phyloP scores from a whole-genome alignment of 73 alveolate genomes.

The Stentor roeselii region DNA sequence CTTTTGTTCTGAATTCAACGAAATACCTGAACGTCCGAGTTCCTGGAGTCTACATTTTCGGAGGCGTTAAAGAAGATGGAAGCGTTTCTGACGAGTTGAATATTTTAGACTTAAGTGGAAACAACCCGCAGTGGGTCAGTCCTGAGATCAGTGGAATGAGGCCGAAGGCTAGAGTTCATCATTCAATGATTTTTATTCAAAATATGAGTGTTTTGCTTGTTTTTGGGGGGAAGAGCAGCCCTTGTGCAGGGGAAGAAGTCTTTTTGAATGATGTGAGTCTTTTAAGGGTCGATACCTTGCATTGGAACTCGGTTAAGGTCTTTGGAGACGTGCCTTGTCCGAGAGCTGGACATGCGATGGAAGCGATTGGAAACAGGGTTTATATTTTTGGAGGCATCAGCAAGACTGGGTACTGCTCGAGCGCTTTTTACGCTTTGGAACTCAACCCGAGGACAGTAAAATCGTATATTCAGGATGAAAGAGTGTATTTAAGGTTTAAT shows the following conservation, averaged over 20 bases:
- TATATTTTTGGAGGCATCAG: background rate
- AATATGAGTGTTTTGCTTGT: background rate
- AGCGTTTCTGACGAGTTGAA: background rate
- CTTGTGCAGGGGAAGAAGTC: too few relatives aligned
- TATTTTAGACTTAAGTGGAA: background rate
- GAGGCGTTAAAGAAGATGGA: background rate
- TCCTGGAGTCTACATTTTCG: background rate
- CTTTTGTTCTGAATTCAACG: background rate
- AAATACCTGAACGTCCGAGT: background rate
- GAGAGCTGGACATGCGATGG: slow-evolving; percentile 18
- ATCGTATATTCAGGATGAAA: background rate
- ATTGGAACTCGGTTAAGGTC: background rate
- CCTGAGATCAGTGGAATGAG: background rate
- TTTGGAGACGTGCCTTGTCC: background rate
- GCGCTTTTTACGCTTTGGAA: background rate
- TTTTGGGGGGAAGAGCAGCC: background rate
- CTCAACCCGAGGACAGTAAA: background rate
- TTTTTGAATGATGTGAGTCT: background rate
- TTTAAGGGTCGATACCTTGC: background rate
- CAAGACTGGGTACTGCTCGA: background rate
- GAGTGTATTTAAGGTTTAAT: too few relatives aligned
- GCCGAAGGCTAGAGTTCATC: background rate
- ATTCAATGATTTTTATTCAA: background rate
- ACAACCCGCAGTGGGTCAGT: background rate
- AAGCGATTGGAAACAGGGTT: background rate